Evolutionary conservation across 306 rosid species (phyloP), one percentile per base, ranked within the genome.

Genomic region (Dryas drummondii): DNA sequence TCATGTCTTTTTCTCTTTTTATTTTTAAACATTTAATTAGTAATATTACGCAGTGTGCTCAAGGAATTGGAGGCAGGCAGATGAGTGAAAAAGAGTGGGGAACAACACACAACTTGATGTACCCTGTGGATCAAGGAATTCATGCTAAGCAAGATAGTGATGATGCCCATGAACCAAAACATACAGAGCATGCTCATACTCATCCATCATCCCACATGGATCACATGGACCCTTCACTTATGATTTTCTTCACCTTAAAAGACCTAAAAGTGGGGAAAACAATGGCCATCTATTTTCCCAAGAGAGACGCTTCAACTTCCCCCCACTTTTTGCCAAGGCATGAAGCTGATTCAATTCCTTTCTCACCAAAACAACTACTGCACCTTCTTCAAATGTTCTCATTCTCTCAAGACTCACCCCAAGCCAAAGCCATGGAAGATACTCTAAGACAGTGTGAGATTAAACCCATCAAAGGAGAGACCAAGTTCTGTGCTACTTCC

Each of bases 401-500:
- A 59, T 53, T 87, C 71, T 72, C 97, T 2, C 65, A n/a, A 55
- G 45, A 54, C 19, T 94, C 94, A 53, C 85, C 89, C 11, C 90
- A 84, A 81, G 94, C 93, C 68, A 85, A 80, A 71, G 97, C 98
- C 79, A 82, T 90, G 84, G 84, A 73, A 80, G 84, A 82, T 9
- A 90, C 96, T 4, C 83, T 88, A 0, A 73, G 68, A 4, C 86
- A 86, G 22, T 94, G 96, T 65, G 98, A 94, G 64, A 78, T 64
- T 22, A 80, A 70, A 66, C 78, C 97, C 64, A 88, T 88, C 76
- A 63, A 71, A 76, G 93, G 98, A 54, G 94, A 90, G 84, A 81
- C 85, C 40, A 94, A 91, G 60, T 67, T 75, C 17, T 94, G 98
- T 60, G 86, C 94, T 2, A 91, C 96, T 15, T 94, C 97, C 5